These are phyloP conservation scores for Medicago truncatula DNA, from an alignment of 306 rosid species.

Conservation along the genomic window DNA sequence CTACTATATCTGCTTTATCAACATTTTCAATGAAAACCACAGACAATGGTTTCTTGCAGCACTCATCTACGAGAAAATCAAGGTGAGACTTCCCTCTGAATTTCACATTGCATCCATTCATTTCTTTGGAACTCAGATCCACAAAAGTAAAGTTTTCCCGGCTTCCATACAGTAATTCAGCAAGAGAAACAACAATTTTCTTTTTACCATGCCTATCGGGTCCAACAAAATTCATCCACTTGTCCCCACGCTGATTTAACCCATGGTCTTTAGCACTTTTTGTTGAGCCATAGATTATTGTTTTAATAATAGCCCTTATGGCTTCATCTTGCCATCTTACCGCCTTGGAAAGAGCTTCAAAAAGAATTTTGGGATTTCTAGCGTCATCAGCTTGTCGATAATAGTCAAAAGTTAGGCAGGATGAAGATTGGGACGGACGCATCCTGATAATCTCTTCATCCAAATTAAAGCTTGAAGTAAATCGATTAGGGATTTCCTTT, in stretches of 20 bases:
- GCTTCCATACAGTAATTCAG: constrained; percentile 73
- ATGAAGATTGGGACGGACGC: constrained; percentile 57
- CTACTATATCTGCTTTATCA: constrained; percentile 75
- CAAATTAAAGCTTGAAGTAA: constrained; percentile 55
- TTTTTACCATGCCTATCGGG: constrained; percentile 77
- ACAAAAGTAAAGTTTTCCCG: constrained; percentile 60
- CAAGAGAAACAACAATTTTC: constrained; percentile 70
- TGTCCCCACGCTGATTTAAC: constrained; percentile 54
- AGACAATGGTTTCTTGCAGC: constrained; percentile 72
- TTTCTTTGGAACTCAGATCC: constrained; percentile 65
- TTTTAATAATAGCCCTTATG: constrained; percentile 56
- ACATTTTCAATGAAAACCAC: constrained; percentile 82
- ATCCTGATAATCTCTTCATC: constrained; percentile 53
- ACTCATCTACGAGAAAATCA: constrained; percentile 76
- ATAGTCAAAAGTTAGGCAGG: constrained; percentile 63
- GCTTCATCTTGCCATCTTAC: constrained; percentile 88
- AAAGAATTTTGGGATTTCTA: constrained; percentile 65
- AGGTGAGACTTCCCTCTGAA: constrained; percentile 82
- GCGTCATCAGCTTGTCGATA: constrained; percentile 61
- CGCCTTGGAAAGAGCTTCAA: constrained; percentile 63
- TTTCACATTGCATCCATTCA: constrained; percentile 61
- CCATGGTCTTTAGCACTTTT: constrained; percentile 48
- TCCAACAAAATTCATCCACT: constrained; percentile 86
- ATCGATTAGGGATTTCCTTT: constrained; percentile 48
- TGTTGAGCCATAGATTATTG: constrained; percentile 53